These are phyloP conservation scores for Coniochaeta ligniaria DNA, from an alignment of 2,329 filamentous ascomycete species.

Conservation along the genomic window DNA sequence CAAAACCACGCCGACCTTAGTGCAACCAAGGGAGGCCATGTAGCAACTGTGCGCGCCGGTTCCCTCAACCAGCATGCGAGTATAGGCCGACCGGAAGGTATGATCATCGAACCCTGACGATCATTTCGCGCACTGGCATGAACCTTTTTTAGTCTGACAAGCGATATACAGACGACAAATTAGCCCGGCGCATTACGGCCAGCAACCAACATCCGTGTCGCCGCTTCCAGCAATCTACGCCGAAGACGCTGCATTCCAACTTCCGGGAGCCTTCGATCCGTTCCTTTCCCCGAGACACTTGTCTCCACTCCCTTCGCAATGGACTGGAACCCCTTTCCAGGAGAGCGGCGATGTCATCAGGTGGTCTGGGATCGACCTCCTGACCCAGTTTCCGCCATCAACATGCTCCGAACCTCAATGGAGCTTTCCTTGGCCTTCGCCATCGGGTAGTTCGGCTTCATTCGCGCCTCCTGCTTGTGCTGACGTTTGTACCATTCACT, in stretches of 20 bases:
- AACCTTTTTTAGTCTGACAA: background rate
- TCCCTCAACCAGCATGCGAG: constrained; percentile 42
- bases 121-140: background rate
- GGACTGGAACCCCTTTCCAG: constrained; percentile 1
- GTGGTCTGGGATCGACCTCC: constrained; percentile 17
- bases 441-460: background rate
- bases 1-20: constrained; percentile 20
- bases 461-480: constrained; percentile 9
- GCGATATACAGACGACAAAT: constrained; percentile 8
- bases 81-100: constrained; percentile 23
- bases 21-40: constrained; percentile 48
- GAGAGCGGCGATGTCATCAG: constrained; percentile 7
- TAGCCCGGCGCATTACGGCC: background rate
- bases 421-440: background rate
- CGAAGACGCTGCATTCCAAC: constrained; percentile 1
- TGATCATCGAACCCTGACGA: background rate
- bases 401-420: background rate
- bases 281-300: constrained; percentile 10
- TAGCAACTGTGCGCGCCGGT: constrained; percentile 44
- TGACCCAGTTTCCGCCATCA: constrained; percentile 9
- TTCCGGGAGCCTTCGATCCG: constrained; percentile 10
- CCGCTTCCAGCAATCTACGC: constrained; percentile 6
- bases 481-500: constrained; percentile 16
- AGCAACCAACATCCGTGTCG: constrained; percentile 9
- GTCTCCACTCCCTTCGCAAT: constrained; percentile 6